Conservation (phyloP, 2,329 filamentous ascomycete species). For the Pyrenochaeta sp. region DNA sequence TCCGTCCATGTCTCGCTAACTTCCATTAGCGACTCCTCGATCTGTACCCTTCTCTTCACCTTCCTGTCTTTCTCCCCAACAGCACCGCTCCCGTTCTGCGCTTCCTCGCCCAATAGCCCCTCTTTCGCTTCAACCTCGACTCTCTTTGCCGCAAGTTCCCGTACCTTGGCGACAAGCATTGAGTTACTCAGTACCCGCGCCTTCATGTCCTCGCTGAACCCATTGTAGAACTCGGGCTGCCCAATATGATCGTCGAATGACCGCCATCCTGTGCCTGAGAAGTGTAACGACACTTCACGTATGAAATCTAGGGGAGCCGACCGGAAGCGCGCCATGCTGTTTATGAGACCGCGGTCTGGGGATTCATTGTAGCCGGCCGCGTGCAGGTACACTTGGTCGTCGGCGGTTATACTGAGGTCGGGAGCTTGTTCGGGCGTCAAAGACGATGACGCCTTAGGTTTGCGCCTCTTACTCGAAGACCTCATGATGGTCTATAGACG, state of each 20-base stretch:
- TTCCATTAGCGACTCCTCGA: conserved; percentile 78
- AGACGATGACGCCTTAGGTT: conserved; percentile 11
- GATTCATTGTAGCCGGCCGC: conserved; percentile 53
- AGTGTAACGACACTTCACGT: conserved; percentile 90
- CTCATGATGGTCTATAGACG: conserved; percentile 17
- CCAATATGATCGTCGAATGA: conserved; percentile 91
- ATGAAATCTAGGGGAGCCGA: conserved; percentile 79
- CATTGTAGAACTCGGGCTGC: conserved; percentile 90
- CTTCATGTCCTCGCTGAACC: conserved; percentile 93
- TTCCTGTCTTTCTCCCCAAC: conserved; percentile 62
- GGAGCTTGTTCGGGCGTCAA: conserved; percentile 46
- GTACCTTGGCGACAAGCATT: conserved; percentile 77
- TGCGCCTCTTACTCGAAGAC: conserved; percentile 24
- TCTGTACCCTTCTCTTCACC: conserved; percentile 71
- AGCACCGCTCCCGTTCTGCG: conserved; percentile 47
- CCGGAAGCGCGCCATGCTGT: conserved; percentile 87
- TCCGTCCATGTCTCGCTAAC: conserved; percentile 88
- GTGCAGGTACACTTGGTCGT: conserved; percentile 56
- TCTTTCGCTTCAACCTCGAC: conserved; percentile 79
- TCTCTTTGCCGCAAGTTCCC: conserved; percentile 77
- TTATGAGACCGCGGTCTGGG: conserved; percentile 74
- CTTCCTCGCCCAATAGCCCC: conserved; percentile 65
- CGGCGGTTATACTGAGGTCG: conserved; percentile 57
- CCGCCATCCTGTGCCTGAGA: conserved; percentile 93
- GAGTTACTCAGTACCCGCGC: conserved; percentile 76